Percentiles rank a stretch among this genome's conserved stretches.
phyloP scores from a whole-genome alignment of 192 early-diverging fungal genomes.

The Paraglomus brasilianum region DNA sequence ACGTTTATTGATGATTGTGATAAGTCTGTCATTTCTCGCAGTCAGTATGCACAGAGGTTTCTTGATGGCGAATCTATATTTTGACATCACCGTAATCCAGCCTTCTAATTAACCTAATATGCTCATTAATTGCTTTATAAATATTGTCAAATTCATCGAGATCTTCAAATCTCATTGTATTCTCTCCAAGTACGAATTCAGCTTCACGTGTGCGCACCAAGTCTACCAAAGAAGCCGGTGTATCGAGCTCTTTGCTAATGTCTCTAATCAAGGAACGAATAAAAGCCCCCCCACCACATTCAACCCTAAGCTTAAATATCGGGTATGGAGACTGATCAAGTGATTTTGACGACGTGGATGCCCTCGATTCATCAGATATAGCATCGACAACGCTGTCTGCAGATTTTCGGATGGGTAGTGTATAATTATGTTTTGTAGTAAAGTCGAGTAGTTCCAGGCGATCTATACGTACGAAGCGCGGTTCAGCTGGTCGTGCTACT shows the following conservation, averaged over 20 bases:
- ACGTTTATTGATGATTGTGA: too few species aligned
- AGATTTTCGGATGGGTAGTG: neutral
- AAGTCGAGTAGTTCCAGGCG: constrained; percentile 42
- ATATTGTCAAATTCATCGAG: constrained; percentile 8
- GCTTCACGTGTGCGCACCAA: constrained; percentile 62
- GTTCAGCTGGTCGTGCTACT: constrained; percentile 42
- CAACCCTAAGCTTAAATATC: constrained; percentile 54
- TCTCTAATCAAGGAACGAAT: constrained; percentile 72
- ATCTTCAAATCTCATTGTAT: constrained; percentile 37
- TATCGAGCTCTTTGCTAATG: constrained; percentile 53
- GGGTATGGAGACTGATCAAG: constrained; percentile 30
- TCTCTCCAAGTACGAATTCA: constrained; percentile 44
- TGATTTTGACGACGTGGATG: too few species aligned
- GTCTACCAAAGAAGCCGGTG: constrained; percentile 59
- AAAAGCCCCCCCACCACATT: constrained; percentile 70
- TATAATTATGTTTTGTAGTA: constrained; percentile 8
- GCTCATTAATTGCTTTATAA: constrained; percentile 11
- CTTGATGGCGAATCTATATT: too few species aligned
- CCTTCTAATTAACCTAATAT: too few species aligned
- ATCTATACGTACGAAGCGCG: constrained; percentile 42
- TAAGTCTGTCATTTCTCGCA: too few species aligned
- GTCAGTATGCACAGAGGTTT: too few species aligned
- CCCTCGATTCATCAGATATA: too few species aligned
- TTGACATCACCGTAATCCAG: too few species aligned
- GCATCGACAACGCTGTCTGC: neutral